Conservation (phyloP, 1,139 yeast genomes). For the Taphrina communis region DNA sequence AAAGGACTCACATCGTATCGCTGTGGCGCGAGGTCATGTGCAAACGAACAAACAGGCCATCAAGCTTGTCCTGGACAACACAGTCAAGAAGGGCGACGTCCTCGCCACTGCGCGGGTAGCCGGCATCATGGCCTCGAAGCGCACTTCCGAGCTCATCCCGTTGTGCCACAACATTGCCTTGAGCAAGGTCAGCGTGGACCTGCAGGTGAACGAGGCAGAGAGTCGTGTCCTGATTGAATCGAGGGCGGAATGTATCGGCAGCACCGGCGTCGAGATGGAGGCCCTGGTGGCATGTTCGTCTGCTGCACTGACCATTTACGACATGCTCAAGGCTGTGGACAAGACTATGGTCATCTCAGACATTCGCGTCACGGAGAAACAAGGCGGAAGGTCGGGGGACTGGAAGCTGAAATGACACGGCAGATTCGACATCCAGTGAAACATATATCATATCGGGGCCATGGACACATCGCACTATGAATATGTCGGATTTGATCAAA, state of each 20-base stretch:
- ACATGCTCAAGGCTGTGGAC: conserved; percentile 64
- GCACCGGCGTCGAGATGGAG: conserved; percentile 64
- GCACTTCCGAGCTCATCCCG: conserved; percentile 57
- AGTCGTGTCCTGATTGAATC: conserved; percentile 50
- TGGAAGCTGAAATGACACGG: conserved; percentile 13
- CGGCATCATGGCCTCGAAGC: conserved; percentile 60
- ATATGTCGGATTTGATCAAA: no score
- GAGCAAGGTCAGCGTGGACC: conserved; percentile 53
- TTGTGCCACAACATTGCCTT: conserved; percentile 58
- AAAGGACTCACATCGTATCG: conserved; percentile 53
- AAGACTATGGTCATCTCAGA: conserved; percentile 55
- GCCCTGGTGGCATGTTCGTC: conserved; percentile 57
- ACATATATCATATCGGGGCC: no score
- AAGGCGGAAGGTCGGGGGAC: conserved; percentile 54
- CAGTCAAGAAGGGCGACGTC: conserved; percentile 60
- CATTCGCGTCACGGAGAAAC: conserved; percentile 54
- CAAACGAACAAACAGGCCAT: conserved; percentile 50
- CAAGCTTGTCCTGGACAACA: conserved; percentile 51
- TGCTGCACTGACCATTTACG: conserved; percentile 58
- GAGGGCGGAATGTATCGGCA: conserved; percentile 57
- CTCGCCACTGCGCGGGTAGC: conserved; percentile 58
- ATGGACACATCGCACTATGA: no score
- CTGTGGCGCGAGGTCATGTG: conserved; percentile 56
- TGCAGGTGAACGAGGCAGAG: conserved; percentile 46
- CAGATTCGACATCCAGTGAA: no score